Percentiles rank a stretch among this genome's conserved stretches.
phyloP scores from a whole-genome alignment of 176 grass and related monocot genomes.

The Dendrocalamus sinicus region DNA sequence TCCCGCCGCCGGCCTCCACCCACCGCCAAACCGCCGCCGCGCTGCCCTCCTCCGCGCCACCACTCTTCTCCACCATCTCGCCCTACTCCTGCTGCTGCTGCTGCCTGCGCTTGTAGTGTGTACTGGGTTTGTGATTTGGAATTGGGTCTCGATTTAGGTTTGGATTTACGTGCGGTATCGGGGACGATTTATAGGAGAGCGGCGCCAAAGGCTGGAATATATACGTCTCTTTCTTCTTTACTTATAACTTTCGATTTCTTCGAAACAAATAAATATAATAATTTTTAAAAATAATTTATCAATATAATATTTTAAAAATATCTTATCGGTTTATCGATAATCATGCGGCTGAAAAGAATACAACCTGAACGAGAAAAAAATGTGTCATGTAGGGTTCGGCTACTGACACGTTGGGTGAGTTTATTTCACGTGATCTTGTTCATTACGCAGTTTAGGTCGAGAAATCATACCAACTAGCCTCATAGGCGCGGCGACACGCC shows the following conservation, averaged over 20 bases:
- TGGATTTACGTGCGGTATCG: neutral
- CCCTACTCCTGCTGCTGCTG: neutral
- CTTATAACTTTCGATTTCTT: too few relatives aligned
- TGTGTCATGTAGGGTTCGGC: neutral
- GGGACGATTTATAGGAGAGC: slow-evolving; percentile 23
- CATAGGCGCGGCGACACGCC: too few relatives aligned
- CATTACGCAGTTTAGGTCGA: too few relatives aligned
- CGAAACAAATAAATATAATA: too few relatives aligned
- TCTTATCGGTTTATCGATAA: too few relatives aligned
- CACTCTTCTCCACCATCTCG: slow-evolving; percentile 36
- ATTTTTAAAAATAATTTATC: too few relatives aligned
- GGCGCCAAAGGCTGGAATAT: neutral
- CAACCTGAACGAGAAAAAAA: too few relatives aligned
- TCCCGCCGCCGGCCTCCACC: slow-evolving; percentile 51
- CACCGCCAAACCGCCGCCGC: slow-evolving; percentile 55
- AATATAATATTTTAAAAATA: too few relatives aligned
- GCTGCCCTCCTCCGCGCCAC: slow-evolving; percentile 23
- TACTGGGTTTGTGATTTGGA: neutral
- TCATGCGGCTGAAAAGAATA: too few relatives aligned
- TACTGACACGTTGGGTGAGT: neutral
- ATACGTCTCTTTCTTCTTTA: too few relatives aligned
- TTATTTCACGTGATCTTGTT: too few relatives aligned
- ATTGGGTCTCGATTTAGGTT: neutral
- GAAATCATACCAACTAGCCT: too few relatives aligned
- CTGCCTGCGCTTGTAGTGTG: neutral